phyloP scores from a whole-genome alignment of 768 basidiomycete species.

The Mycena vulgaris region DNA sequence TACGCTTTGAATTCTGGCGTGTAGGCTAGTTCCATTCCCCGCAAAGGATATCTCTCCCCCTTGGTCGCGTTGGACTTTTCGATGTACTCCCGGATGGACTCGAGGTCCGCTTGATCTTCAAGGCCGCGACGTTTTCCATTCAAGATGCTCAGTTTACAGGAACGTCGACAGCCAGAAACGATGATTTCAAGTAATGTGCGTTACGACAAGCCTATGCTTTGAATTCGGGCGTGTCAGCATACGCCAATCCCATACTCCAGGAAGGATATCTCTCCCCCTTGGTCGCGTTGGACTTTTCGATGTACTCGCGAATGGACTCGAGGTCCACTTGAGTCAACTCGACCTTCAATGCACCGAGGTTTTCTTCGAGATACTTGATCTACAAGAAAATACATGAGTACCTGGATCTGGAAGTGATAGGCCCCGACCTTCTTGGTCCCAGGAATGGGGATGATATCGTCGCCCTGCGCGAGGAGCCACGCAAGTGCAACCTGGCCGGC shows the following conservation, averaged over 20 bases:
- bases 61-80: no score
- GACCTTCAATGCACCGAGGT: conserved; percentile 43
- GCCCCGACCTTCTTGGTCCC: conserved; percentile 40
- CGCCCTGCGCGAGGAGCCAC: background rate
- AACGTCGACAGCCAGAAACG: no score
- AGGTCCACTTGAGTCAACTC: conserved; percentile 42
- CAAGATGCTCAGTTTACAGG: no score
- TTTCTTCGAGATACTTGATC: conserved; percentile 51
- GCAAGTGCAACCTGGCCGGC: conserved; percentile 23
- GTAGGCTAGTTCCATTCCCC: no score
- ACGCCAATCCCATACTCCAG: conserved; percentile 17
- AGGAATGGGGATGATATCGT: background rate
- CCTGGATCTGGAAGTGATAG: background rate
- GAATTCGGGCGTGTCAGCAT: conserved; percentile 42
- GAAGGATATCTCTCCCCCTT: conserved; percentile 45
- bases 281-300: no score
- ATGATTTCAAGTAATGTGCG: no score
- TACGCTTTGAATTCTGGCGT: no score
- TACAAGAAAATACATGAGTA: no score
- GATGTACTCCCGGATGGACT: no score
- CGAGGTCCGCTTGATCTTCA: no score
- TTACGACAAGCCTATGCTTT: background rate
- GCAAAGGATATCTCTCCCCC: no score
- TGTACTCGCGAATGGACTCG: conserved; percentile 43
- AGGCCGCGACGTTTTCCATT: no score